Conservation (phyloP, 768 basidiomycete species). For the Pleurotus platypus region DNA sequence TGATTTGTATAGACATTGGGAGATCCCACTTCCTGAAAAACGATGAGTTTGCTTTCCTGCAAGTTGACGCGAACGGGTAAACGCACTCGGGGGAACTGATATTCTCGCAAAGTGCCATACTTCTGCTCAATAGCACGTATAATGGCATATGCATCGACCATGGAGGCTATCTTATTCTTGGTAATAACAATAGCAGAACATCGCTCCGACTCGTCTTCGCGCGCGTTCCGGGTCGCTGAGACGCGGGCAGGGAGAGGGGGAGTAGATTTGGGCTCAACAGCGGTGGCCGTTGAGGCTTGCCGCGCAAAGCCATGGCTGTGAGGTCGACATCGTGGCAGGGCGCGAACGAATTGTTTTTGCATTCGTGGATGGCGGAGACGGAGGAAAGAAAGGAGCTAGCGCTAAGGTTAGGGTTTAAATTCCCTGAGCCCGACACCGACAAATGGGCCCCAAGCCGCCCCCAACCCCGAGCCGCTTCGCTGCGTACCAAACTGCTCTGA, state of each 20-base stretch:
- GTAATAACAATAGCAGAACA: conserved; percentile 36
- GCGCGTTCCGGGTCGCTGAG: neutral
- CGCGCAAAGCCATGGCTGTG: neutral
- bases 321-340: neutral
- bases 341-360: neutral
- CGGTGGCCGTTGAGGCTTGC: neutral
- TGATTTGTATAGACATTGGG: conserved; percentile 37
- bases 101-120: conserved; percentile 47
- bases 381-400: neutral
- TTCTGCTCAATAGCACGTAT: conserved; percentile 53
- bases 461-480: conserved; percentile 29
- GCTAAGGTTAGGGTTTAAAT: conserved; percentile 14
- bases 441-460: conserved; percentile 2
- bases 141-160: conserved; percentile 48
- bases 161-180: conserved; percentile 36
- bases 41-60: neutral
- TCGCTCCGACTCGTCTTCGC: conserved; percentile 6
- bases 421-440: conserved; percentile 6
- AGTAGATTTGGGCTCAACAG: neutral
- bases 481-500: conserved; percentile 52
- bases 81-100: conserved; percentile 37
- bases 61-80: neutral
- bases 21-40: conserved; percentile 43
- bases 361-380: conserved; percentile 5
- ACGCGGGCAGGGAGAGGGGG: neutral